phyloP scores from a whole-genome alignment of 352 stramenopile genomes.

The Phytopythium helicoides region DNA sequence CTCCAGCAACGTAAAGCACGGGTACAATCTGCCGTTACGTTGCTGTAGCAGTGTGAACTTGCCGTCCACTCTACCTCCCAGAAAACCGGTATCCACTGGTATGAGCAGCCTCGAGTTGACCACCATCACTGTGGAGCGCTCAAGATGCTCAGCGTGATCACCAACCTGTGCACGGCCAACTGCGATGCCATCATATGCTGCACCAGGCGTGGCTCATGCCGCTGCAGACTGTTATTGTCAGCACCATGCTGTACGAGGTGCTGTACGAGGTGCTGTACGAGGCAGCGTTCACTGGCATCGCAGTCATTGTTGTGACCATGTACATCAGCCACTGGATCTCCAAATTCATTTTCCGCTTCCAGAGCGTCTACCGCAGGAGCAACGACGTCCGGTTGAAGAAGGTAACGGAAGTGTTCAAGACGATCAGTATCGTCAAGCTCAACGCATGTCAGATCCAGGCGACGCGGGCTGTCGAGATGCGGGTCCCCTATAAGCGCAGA shows the following conservation, averaged over 20 bases:
- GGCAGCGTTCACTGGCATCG: slow-evolving; percentile 33
- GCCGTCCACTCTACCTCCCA: too few species aligned
- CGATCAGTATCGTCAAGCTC: slow-evolving; percentile 93
- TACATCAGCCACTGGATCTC: slow-evolving; percentile 34
- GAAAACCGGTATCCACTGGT: too few species aligned
- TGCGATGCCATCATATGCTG: slow-evolving; percentile 42
- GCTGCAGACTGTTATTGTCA: slow-evolving; percentile 40
- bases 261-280: slow-evolving; percentile 33
- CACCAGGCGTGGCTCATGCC: slow-evolving; percentile 71
- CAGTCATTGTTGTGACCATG: slow-evolving; percentile 34
- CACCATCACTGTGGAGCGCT: slow-evolving; percentile 49
- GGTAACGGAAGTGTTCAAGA: slow-evolving; percentile 58
- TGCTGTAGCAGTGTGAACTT: too few species aligned
- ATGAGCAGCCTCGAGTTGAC: slow-evolving; percentile 42
- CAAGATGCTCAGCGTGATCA: slow-evolving; percentile 48
- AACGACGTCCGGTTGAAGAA: slow-evolving; percentile 58
- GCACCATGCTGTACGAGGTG: slow-evolving; percentile 44
- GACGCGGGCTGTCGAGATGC: slow-evolving; percentile 29
- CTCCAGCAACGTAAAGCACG: too few species aligned
- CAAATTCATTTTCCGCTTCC: slow-evolving; percentile 23
- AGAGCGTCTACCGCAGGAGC: slow-evolving; percentile 23
- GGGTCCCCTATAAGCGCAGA: slow-evolving; percentile 21
- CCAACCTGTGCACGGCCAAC: slow-evolving; percentile 65
- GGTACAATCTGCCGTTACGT: too few species aligned
- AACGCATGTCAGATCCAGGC: slow-evolving; percentile 73